Base-by-base conservation (phyloP, 305 asterid genomes). In the Lippia alba region DNA sequence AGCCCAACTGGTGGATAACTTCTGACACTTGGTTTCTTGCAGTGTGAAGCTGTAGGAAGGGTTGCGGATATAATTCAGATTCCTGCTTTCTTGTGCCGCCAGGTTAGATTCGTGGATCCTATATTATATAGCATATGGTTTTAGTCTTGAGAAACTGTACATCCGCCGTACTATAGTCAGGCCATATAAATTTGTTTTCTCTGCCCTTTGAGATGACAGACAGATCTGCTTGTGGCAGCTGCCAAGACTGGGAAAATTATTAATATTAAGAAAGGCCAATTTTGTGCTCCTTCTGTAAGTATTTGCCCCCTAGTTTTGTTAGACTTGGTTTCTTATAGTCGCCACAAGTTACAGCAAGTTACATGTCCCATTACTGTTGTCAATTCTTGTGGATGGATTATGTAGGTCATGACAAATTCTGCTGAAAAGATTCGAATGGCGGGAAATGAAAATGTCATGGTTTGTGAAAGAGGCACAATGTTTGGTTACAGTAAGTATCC, bases 391-490 rank as follows among this genome's bases (percentile, higher is more conserved):
- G 40, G 56, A 53, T 71, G 55, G 69, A 56, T 72, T 64, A 73
- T 71, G 57, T 81, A 94, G 99, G 98, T 94, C 73, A 92, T 94
- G 99, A 72, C 41, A 53, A 94, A 90, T 76, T 94, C 99, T 67
- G 96, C 94, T 53, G 99, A 94, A 81, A 94, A 91, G 81, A 84
- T 91, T 64, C 87, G 96, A 80, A 67, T 87, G 86, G 98, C 98
- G 66, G 98, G 99, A 74, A 94, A 94, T 85, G 86, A 86, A 74
- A 94, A 94, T 78, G 96, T 94, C 57, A 94, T 94, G 99, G 99
- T 91, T 72, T 94, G 99, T 71, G 99, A 94, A 88, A 90, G 99
- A 84, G 99, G 99, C 76, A 94, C 99, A 36, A 91, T 94, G 96
- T 94, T 91, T 83, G 99, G 97, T 71, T 92, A 92, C 69, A 88